Evolutionary conservation across 1,284 basidiomycete species (phyloP).

Genomic region (Apiotrichum gracile): DNA sequence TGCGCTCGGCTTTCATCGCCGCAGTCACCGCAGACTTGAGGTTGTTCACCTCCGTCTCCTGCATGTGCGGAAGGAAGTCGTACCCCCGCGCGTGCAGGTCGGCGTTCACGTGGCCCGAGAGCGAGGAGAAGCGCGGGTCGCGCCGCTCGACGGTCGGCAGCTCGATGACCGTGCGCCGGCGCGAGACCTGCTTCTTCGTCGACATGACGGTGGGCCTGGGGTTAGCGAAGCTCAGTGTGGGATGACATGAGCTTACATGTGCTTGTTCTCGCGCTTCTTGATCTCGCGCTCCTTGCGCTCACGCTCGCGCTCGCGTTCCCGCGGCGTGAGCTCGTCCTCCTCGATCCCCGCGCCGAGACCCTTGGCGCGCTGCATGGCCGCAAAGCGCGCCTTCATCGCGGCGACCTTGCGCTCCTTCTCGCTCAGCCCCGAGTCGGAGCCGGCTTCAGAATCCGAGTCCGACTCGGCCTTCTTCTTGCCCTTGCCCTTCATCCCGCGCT

Average conservation of each 20-base stretch:
- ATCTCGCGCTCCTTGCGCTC: constrained; percentile 40
- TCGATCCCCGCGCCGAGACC: constrained; percentile 24
- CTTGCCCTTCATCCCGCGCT: constrained; percentile 5
- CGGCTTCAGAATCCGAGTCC: constrained; percentile 9
- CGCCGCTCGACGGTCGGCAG: constrained; percentile 63
- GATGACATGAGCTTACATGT: constrained; percentile 62
- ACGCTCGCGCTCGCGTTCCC: constrained; percentile 33
- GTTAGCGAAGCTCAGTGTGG: too few relatives aligned
- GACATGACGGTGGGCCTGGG: constrained; percentile 72
- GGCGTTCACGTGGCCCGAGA: constrained; percentile 61
- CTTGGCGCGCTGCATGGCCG: constrained; percentile 37
- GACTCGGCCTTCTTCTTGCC: too few relatives aligned
- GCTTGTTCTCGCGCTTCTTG: constrained; percentile 69
- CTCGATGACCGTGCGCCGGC: constrained; percentile 70
- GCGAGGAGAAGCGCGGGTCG: constrained; percentile 81
- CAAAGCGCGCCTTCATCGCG: constrained; percentile 35
- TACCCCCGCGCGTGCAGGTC: constrained; percentile 71
- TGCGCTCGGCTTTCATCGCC: constrained; percentile 61
- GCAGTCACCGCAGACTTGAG: constrained; percentile 63
- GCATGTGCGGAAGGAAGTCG: constrained; percentile 66
- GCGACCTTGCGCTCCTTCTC: constrained; percentile 20
- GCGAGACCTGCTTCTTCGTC: constrained; percentile 78
- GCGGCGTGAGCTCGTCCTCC: constrained; percentile 7
- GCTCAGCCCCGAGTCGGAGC: constrained; percentile 7
- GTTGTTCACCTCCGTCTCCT: constrained; percentile 60